phyloP scores from a whole-genome alignment of 164 flowering plant species.

The Platanus orientalis region DNA sequence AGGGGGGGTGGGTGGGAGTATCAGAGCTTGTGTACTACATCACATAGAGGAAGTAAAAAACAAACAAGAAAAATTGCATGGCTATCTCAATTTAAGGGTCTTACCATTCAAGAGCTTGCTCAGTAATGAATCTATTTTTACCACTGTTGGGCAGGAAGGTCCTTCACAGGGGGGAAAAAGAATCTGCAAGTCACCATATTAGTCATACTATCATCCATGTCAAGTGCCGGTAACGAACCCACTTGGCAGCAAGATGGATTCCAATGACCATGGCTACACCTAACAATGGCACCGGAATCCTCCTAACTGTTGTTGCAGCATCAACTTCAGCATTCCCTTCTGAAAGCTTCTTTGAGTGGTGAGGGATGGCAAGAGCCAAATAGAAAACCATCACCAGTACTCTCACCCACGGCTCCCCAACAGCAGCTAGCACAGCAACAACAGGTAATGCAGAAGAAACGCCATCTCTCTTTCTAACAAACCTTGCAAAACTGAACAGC shows the following conservation, averaged over 20 bases:
- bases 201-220: slow-evolving; percentile 84
- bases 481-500: slow-evolving; percentile 41
- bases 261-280: slow-evolving; percentile 71
- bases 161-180: not conserved
- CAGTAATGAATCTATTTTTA: not conserved
- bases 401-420: slow-evolving; percentile 89
- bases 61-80: too few relatives aligned
- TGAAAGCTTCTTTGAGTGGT: slow-evolving; percentile 38
- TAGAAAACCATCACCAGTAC: slow-evolving; percentile 40
- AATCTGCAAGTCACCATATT: not conserved
- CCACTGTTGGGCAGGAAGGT: not conserved
- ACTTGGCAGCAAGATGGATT: slow-evolving; percentile 51
- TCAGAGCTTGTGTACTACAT: too few relatives aligned
- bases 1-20: too few relatives aligned
- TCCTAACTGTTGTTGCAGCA: slow-evolving; percentile 17
- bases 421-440: slow-evolving; percentile 66
- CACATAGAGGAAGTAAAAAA: too few relatives aligned
- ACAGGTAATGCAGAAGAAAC: slow-evolving; percentile 76
- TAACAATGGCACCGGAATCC: slow-evolving; percentile 62
- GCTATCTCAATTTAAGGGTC: not conserved
- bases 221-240: slow-evolving; percentile 84
- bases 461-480: slow-evolving; percentile 48
- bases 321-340: slow-evolving; percentile 31
- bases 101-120: not conserved
- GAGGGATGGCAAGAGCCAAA: slow-evolving; percentile 59